Evolutionary conservation across 768 basidiomycete species (phyloP).

Genomic region (Russula vinacea): DNA sequence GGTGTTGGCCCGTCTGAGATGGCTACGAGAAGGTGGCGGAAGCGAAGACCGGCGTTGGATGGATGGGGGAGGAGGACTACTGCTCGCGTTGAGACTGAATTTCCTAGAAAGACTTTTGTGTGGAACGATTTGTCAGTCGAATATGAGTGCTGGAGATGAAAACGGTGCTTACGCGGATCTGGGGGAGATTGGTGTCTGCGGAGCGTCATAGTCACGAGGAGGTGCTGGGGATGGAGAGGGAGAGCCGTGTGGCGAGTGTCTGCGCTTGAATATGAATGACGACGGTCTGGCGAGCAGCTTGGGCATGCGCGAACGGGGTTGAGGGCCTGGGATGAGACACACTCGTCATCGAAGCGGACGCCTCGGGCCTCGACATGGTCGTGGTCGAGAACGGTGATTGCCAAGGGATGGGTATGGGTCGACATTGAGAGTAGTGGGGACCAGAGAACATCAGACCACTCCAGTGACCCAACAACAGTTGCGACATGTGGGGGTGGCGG

Average conservation of each 20-base stretch:
- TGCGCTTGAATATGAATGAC: conserved; percentile 61
- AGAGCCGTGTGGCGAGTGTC: conserved; percentile 28
- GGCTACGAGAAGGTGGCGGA: conserved; percentile 2
- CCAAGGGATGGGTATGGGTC: conserved; percentile 5
- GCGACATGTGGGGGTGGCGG: conserved; percentile 16
- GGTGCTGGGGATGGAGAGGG: conserved; percentile 4
- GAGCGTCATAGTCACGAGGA: conserved; percentile 55
- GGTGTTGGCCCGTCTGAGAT: conserved; percentile 18
- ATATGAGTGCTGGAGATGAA: too few relatives aligned
- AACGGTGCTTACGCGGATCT: conserved; percentile 11
- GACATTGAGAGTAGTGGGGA: not conserved
- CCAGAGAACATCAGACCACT: not conserved
- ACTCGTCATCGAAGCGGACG: conserved; percentile 72
- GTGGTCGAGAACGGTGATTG: not conserved
- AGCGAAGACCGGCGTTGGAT: conserved; percentile 43
- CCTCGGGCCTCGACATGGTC: conserved; percentile 29
- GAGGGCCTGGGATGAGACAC: conserved; percentile 67
- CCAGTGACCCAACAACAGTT: not conserved
- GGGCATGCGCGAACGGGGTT: conserved; percentile 43
- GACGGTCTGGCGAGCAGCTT: conserved; percentile 62
- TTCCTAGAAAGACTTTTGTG: conserved; percentile 21
- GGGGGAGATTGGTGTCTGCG: conserved; percentile 32
- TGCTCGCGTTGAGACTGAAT: conserved; percentile 6
- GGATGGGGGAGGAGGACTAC: conserved; percentile 45
- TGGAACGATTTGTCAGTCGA: too few relatives aligned